A percentile compares a stretch with the other conserved stretches of the same genome.
phyloP scores from a whole-genome alignment of 2,329 filamentous ascomycete genomes.

The Cladosporium sphaerospermum region DNA sequence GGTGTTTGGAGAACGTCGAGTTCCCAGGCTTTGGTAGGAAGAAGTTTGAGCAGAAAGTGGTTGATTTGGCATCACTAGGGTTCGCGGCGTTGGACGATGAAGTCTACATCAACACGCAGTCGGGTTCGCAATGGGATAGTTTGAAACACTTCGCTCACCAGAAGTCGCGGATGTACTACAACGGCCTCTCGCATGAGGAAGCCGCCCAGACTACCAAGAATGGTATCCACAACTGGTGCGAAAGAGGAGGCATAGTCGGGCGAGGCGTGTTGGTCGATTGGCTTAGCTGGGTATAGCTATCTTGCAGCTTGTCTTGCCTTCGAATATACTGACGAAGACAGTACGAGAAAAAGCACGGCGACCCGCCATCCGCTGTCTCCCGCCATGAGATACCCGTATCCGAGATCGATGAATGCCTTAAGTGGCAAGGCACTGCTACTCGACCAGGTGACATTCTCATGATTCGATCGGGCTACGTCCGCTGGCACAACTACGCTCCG shows the following conservation, averaged over 20 bases:
- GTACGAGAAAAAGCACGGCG: constrained; percentile 40
- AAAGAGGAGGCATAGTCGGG: constrained; percentile 45
- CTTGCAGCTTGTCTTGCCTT: neutral
- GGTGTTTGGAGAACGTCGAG: constrained; percentile 27
- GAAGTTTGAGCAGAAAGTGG: constrained; percentile 24
- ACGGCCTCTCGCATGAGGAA: constrained; percentile 21
- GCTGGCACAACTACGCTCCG: constrained; percentile 20
- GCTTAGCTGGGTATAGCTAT: constrained; percentile 22
- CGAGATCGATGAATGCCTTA: constrained; percentile 32
- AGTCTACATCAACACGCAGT: constrained; percentile 51
- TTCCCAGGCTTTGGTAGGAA: constrained; percentile 27
- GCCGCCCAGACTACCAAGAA: constrained; percentile 15
- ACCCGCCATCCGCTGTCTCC: constrained; percentile 47
- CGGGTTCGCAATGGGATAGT: constrained; percentile 52
- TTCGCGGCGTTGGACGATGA: constrained; percentile 39
- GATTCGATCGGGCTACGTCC: constrained; percentile 44
- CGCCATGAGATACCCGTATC: constrained; percentile 39
- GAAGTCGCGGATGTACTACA: constrained; percentile 20
- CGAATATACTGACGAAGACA: constrained; percentile 35
- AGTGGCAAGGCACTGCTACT: constrained; percentile 26
- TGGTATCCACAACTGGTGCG: constrained; percentile 42
- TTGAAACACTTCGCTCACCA: constrained; percentile 40
- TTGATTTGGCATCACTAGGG: constrained; percentile 17
- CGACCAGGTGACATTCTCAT: constrained; percentile 50
- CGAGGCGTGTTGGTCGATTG: constrained; percentile 53